Evolutionary conservation across 179 eudicot genomes (phyloP).

Genomic region (Beta lomatogona): DNA sequence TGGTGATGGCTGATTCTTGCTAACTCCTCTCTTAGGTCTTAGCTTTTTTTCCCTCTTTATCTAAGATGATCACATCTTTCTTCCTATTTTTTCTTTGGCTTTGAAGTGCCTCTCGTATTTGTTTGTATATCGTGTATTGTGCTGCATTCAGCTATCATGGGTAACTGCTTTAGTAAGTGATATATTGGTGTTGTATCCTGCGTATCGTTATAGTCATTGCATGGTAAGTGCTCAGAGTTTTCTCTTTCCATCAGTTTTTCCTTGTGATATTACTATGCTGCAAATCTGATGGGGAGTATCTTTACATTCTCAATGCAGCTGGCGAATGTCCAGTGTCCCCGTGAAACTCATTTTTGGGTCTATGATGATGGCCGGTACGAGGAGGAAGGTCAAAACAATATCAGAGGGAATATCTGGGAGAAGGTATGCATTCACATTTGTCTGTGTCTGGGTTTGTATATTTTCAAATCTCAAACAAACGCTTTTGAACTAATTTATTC

Average conservation of each 20-base stretch:
- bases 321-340: conserved; percentile 95
- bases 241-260: neutral
- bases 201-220: neutral
- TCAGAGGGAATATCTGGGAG: conserved; percentile 94
- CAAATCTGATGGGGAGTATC: conserved; percentile 13
- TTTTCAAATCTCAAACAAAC: neutral
- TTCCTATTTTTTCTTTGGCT: neutral
- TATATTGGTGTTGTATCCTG: neutral
- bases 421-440: conserved; percentile 54
- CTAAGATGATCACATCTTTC: neutral
- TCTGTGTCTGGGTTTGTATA: neutral
- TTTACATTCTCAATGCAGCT: conserved; percentile 48
- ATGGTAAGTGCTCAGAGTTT: neutral
- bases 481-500: conserved; percentile 23
- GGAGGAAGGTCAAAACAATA: conserved; percentile 97
- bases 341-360: conserved; percentile 97
- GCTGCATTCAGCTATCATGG: neutral
- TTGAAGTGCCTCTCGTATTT: neutral
- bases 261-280: conserved; percentile 3
- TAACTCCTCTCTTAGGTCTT: neutral
- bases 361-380: conserved; percentile 97
- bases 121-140: neutral
- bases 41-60: neutral
- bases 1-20: neutral
- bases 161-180: neutral